A percentile compares a stretch with the other conserved stretches of the same genome.
phyloP scores from a whole-genome alignment of 768 basidiomycete species.

The Neoboletus brunneissimus region DNA sequence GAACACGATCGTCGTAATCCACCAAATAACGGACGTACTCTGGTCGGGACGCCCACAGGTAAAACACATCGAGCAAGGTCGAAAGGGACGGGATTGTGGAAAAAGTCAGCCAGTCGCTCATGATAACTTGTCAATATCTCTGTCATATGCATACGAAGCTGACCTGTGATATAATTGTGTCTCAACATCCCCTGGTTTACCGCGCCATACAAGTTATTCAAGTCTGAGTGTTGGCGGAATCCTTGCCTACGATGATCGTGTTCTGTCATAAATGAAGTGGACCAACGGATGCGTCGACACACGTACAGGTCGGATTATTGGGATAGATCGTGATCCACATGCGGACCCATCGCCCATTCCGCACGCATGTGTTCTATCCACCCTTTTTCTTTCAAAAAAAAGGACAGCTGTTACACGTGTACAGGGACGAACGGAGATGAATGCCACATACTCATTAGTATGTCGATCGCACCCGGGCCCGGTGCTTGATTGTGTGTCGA shows the following conservation, averaged over 20 bases:
- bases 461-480: conserved; percentile 10
- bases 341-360: not conserved
- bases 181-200: not conserved
- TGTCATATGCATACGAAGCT: not conserved
- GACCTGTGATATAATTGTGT: not conserved
- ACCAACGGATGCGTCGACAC: not conserved
- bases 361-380: not conserved
- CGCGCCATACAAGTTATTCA: too few species aligned
- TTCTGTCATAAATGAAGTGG: not conserved
- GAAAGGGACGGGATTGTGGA: too few species aligned
- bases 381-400: too few species aligned
- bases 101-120: too few species aligned
- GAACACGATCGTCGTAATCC: too few species aligned
- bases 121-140: not conserved
- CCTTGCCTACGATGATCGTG: not conserved
- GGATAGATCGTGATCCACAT: not conserved
- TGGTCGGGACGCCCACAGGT: conserved; percentile 65
- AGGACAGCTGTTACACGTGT: too few species aligned
- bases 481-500: conserved; percentile 36
- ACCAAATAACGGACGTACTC: too few species aligned
- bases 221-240: not conserved
- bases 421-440: too few species aligned
- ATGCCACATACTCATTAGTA: not conserved
- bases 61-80: conserved; percentile 80
- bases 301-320: not conserved